phyloP scores from a whole-genome alignment of 1,139 yeast species.

The Blastobotrys buckinghamii region DNA sequence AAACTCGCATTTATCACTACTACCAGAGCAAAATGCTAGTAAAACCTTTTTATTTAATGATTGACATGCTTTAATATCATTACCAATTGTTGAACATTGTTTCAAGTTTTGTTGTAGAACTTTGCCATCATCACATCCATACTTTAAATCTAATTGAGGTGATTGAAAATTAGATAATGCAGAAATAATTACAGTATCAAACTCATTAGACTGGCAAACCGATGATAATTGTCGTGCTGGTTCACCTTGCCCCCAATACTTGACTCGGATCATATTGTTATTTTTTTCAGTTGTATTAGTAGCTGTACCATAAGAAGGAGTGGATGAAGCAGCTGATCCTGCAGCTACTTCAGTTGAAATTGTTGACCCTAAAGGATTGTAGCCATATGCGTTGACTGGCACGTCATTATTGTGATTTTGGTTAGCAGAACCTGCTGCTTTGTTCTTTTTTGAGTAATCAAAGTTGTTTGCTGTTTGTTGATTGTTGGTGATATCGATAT shows the following conservation, averaged over 20 bases:
- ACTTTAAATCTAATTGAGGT: slow-evolving; percentile 33
- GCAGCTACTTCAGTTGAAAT: neutral
- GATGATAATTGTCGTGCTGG: slow-evolving; percentile 48
- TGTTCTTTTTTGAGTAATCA: neutral
- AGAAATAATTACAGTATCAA: slow-evolving; percentile 50
- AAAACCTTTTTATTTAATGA: slow-evolving; percentile 61
- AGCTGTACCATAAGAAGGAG: neutral
- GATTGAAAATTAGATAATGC: slow-evolving; percentile 43
- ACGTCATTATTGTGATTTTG: neutral
- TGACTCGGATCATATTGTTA: slow-evolving; percentile 54
- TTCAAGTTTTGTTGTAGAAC: slow-evolving; percentile 28
- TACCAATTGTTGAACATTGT: slow-evolving; percentile 38
- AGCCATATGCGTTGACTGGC: neutral
- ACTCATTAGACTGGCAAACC: slow-evolving; percentile 48
- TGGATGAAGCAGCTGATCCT: neutral
- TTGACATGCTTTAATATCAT: slow-evolving; percentile 80
- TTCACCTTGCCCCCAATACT: slow-evolving; percentile 90
- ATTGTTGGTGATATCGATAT: no score
- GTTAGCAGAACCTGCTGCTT: neutral
- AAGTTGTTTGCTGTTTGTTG: no score
- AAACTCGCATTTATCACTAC: slow-evolving; percentile 33
- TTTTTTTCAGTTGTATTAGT: no score
- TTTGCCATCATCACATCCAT: slow-evolving; percentile 38
- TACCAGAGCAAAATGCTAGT: slow-evolving; percentile 45
- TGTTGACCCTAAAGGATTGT: neutral